A percentile compares a stretch with the other conserved stretches of the same genome.
These are phyloP conservation scores for Citrus reticulata DNA, from an alignment of 345 rosid genomes.

Conservation along the genomic window DNA sequence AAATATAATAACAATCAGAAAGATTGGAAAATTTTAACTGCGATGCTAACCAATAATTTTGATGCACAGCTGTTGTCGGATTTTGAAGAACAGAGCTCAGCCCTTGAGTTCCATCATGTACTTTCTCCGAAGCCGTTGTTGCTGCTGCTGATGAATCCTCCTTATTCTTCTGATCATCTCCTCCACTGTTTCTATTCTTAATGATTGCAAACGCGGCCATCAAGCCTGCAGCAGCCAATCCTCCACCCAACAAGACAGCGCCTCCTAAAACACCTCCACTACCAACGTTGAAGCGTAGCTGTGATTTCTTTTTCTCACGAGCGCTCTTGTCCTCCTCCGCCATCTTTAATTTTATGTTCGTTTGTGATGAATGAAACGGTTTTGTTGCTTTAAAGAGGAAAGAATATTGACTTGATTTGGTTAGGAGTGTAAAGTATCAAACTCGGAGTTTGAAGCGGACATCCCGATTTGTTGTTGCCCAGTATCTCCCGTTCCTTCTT, in stretches of 20 bases:
- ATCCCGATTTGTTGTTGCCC: background rate
- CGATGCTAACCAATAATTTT: constrained; percentile 22
- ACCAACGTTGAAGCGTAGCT: background rate
- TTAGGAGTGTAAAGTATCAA: constrained; percentile 18
- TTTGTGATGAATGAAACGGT: background rate
- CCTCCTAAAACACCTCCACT: constrained; percentile 29
- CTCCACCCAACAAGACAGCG: constrained; percentile 41
- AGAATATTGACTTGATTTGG: constrained; percentile 3
- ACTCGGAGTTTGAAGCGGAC: constrained; percentile 39
- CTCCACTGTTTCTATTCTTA: constrained; percentile 9
- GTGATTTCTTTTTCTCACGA: constrained; percentile 11
- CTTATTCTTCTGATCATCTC: background rate
- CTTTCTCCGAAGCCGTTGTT: background rate
- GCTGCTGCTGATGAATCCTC: background rate
- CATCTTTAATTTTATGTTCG: background rate
- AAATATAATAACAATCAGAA: background rate
- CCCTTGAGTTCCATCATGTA: constrained; percentile 6
- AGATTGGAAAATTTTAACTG: background rate
- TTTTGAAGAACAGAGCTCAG: constrained; percentile 17
- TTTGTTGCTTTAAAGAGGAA: constrained; percentile 11
- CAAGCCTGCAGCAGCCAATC: constrained; percentile 40
- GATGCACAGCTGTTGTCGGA: constrained; percentile 9
- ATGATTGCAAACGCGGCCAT: constrained; percentile 30
- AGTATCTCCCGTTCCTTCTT: constrained; percentile 14
- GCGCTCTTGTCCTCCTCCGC: background rate